A percentile compares a stretch with the other conserved stretches of the same genome.
Evolutionary conservation across 2,329 filamentous ascomycete species (phyloP).

Genomic region (Zalaria sp.): DNA sequence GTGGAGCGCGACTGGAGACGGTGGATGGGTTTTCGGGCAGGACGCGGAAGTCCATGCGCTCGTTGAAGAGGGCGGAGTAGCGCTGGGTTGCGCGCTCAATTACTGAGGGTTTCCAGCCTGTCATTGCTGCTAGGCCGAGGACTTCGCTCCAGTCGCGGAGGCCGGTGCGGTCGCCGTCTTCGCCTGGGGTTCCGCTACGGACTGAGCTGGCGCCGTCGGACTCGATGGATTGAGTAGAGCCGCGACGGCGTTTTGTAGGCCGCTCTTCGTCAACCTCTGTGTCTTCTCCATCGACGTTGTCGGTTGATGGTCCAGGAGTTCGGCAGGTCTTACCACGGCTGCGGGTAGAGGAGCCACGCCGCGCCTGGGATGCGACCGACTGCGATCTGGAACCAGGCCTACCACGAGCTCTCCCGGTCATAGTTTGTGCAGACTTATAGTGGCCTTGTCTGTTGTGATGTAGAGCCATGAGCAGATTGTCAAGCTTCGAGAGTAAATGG

Average conservation of each 20-base stretch:
- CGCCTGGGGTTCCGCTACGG: not conserved
- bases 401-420: too few relatives aligned
- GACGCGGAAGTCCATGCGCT: conserved; percentile 52
- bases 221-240: too few relatives aligned
- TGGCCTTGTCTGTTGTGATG: conserved; percentile 36
- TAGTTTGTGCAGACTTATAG: not conserved
- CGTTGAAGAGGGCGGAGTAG: conserved; percentile 61
- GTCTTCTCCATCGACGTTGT: too few relatives aligned
- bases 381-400: not conserved
- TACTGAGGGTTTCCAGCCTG: conserved; percentile 51
- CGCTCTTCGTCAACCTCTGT: too few relatives aligned
- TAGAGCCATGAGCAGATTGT: conserved; percentile 54
- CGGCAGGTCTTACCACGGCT: too few relatives aligned
- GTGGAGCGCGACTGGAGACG: conserved; percentile 7
- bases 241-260: too few relatives aligned
- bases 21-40: conserved; percentile 28
- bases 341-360: not conserved
- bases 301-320: too few relatives aligned
- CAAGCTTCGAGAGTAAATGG: conserved; percentile 57
- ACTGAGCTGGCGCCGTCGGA: not conserved
- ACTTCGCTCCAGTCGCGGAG: conserved; percentile 76
- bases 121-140: conserved; percentile 61
- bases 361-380: not conserved
- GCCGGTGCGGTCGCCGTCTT: conserved; percentile 16
- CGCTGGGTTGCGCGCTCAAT: conserved; percentile 57